phyloP scores from a whole-genome alignment of 1,284 basidiomycete species.

The Melampsora larici-populina region DNA sequence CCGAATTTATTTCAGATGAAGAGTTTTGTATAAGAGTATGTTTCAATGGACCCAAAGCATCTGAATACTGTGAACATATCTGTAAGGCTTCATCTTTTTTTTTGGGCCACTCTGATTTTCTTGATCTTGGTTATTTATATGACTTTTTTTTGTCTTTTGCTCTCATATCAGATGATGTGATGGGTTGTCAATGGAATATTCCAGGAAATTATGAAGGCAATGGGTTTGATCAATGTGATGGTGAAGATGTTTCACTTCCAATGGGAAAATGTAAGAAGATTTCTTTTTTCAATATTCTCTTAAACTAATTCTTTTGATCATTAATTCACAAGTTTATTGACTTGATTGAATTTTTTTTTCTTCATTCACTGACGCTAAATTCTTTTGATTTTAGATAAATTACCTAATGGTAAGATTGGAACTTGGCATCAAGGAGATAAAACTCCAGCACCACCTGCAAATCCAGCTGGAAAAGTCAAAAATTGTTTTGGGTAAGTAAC shows the following conservation, averaged over 20 bases:
- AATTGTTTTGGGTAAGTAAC: constrained; percentile 19
- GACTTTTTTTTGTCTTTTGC: background rate
- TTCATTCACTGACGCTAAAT: no score
- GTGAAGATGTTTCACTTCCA: constrained; percentile 26
- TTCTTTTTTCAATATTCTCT: no score
- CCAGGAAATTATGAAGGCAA: constrained; percentile 35
- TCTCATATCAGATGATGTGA: constrained; percentile 20
- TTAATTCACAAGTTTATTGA: background rate
- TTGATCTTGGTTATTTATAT: background rate
- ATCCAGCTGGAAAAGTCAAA: constrained; percentile 29
- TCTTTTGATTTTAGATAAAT: constrained; percentile 2
- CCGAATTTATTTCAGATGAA: constrained; percentile 32
- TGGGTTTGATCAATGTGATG: constrained; percentile 36
- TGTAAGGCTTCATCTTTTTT: background rate
- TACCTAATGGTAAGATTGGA: constrained; percentile 11
- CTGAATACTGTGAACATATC: constrained; percentile 37
- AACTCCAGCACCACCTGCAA: background rate
- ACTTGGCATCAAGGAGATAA: constrained; percentile 30
- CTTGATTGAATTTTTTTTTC: background rate
- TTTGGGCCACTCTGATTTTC: background rate
- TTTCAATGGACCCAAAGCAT: constrained; percentile 5
- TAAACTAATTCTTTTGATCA: no score
- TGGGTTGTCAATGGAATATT: constrained; percentile 42
- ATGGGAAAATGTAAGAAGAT: constrained; percentile 44
- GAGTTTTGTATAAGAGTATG: constrained; percentile 38